Evolutionary conservation across 1,284 basidiomycete genomes (phyloP).

Genomic region (Crucibulum parvulum): DNA sequence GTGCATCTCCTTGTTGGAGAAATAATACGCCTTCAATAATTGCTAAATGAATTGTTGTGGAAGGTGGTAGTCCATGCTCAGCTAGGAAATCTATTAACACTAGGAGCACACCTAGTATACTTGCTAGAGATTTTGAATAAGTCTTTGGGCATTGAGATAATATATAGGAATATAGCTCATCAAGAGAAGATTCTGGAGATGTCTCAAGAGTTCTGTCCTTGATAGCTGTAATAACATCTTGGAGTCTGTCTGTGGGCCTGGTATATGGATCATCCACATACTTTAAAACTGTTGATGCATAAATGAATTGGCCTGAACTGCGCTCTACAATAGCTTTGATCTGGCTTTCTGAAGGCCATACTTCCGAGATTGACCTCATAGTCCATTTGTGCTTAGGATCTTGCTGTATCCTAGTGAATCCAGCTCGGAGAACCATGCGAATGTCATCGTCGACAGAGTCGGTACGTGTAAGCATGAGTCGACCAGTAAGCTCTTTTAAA

Average conservation of each 20-base stretch:
- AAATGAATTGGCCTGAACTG: slow-evolving; percentile 17
- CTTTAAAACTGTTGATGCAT: slow-evolving; percentile 12
- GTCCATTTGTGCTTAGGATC: neutral
- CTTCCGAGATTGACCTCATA: neutral
- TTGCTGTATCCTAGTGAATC: slow-evolving; percentile 5
- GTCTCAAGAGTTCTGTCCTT: too few relatives aligned
- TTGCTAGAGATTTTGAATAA: too few relatives aligned
- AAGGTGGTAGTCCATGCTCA: too few relatives aligned
- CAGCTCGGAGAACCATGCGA: neutral
- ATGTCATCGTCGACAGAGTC: slow-evolving; percentile 8
- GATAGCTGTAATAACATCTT: neutral
- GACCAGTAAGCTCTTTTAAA: neutral
- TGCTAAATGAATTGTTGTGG: too few relatives aligned
- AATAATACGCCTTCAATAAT: neutral
- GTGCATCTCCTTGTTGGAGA: neutral
- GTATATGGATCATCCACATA: neutral
- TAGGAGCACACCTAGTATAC: too few relatives aligned
- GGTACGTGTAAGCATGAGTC: neutral
- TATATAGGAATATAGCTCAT: neutral
- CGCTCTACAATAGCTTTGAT: slow-evolving; percentile 5
- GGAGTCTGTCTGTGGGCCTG: neutral
- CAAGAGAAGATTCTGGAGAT: neutral
- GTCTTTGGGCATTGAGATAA: too few relatives aligned
- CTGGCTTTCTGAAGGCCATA: slow-evolving; percentile 4
- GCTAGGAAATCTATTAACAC: too few relatives aligned